phyloP scores from a whole-genome alignment of 805 yeast genomes.

The Ogataea nonfermentans region DNA sequence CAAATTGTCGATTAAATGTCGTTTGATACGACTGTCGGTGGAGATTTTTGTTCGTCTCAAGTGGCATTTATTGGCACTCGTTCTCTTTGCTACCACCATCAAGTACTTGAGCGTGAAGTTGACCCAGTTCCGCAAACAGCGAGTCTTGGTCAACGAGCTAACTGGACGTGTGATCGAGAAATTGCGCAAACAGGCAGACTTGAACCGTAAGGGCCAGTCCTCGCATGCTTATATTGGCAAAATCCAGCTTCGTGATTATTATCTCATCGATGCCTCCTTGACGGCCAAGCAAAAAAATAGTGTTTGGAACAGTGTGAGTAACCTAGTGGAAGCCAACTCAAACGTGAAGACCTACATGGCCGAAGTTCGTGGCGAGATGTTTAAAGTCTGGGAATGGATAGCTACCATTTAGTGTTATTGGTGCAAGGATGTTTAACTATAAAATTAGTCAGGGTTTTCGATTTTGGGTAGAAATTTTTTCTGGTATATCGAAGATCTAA shows the following conservation, averaged over 20 bases:
- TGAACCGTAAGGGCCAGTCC: slow-evolving; percentile 35
- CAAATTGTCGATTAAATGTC: slow-evolving; percentile 30
- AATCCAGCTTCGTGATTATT: slow-evolving; percentile 69
- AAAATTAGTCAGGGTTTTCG: slow-evolving; percentile 3
- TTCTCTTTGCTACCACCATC: slow-evolving; percentile 4
- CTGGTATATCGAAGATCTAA: slow-evolving; percentile 9
- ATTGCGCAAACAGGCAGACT: slow-evolving; percentile 45
- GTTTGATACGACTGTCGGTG: slow-evolving; percentile 24
- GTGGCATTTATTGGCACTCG: slow-evolving; percentile 19
- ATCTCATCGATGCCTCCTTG: slow-evolving; percentile 40
- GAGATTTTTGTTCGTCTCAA: slow-evolving; percentile 24
- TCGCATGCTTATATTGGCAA: slow-evolving; percentile 56
- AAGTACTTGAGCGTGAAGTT: slow-evolving; percentile 6
- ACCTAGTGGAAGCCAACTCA: slow-evolving; percentile 60
- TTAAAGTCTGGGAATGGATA: slow-evolving; percentile 88
- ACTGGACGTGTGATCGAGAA: slow-evolving; percentile 48
- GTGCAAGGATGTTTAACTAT: slow-evolving; percentile 10
- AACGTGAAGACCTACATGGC: slow-evolving; percentile 59
- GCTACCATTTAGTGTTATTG: slow-evolving; percentile 34
- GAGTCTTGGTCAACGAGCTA: slow-evolving; percentile 43
- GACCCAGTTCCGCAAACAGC: slow-evolving; percentile 31
- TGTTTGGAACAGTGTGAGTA: slow-evolving; percentile 59
- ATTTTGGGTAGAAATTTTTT: slow-evolving; percentile 10
- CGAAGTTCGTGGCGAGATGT: slow-evolving; percentile 84
- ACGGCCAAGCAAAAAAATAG: slow-evolving; percentile 40